Base-by-base conservation (phyloP, 352 stramenopile species). In the Phytophthora sp. region DNA sequence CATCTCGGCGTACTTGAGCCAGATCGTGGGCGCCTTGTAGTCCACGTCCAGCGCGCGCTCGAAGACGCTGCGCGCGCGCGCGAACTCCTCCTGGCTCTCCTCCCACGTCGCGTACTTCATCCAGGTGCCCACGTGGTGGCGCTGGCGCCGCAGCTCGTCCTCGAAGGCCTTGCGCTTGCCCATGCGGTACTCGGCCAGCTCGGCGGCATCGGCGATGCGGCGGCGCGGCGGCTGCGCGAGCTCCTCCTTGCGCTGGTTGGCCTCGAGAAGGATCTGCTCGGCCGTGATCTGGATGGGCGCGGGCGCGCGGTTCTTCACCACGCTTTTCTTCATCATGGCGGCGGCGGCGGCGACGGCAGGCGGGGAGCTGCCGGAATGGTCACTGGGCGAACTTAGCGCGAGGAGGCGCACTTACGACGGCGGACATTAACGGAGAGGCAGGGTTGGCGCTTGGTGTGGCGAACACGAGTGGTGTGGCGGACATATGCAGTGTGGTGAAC, bases 81-180 rank as follows among this genome's bases (percentile, higher is more conserved):
- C 92, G 69, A 98, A 99, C 77, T 99, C 97, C 53, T 98, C 91
- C 79, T 99, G 97, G 45, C 94, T 95, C 74, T 99, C 97, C 77
- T 99, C 98, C 87, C 98, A 99, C 31, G 91, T 81, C 15, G 98
- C 97, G 78, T 99, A 99, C 69, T 99, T 99, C 70, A 99, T 95
- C 92, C 94, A 99, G 54, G 97, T 98, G 28, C 96, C 96, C 42
- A 99, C 92, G 78, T 98, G 84, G 64, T 98, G 92, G 17, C 95
- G 82, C 46, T 98, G 91, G 43, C 96, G 97, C 10, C 97, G 94
- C 44, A 99, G 97, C 61, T 98, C 94, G 72, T 99, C 95, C 74
- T 98, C 95, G 51, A 98, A 98, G 18, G 82, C 74, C 66, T 96
- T 95, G 58, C 95, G 86, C 74, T 98, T 97, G 51, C 84, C 74